A percentile compares a stretch with the other conserved stretches of the same genome.
These are phyloP conservation scores for Aspergillus sclerotialis DNA, from an alignment of 2,329 filamentous ascomycete species.

Conservation along the genomic window DNA sequence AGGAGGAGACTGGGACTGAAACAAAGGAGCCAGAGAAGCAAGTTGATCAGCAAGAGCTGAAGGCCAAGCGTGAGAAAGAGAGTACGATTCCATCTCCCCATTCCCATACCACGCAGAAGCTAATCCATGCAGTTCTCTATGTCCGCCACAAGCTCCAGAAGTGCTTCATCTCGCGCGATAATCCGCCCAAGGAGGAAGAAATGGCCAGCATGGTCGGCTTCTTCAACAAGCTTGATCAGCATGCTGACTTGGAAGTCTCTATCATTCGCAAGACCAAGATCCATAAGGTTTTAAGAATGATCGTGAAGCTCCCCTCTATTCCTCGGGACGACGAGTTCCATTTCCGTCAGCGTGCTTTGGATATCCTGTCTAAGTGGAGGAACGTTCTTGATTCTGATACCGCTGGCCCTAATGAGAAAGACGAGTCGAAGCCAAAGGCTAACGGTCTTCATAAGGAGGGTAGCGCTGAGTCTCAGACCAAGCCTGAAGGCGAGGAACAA, in stretches of 20 bases:
- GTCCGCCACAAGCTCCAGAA: conserved; percentile 92
- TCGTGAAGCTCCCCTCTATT: conserved; percentile 79
- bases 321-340: conserved; percentile 81
- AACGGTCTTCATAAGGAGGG: conserved; percentile 37
- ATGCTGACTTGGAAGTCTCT: conserved; percentile 72
- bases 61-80: conserved; percentile 53
- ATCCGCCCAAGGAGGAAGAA: conserved; percentile 71
- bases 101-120: neutral
- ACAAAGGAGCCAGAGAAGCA: conserved; percentile 46
- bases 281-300: conserved; percentile 94
- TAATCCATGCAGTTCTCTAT: conserved; percentile 62
- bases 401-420: conserved; percentile 25
- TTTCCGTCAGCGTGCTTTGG: conserved; percentile 77
- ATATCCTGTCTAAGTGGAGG: conserved; percentile 83
- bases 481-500: conserved; percentile 22
- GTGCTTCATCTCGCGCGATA: conserved; percentile 78
- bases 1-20: conserved; percentile 53
- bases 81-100: conserved; percentile 25
- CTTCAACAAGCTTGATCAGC: conserved; percentile 68
- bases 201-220: conserved; percentile 40
- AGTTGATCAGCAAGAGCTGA: conserved; percentile 48
- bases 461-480: conserved; percentile 23
- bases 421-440: conserved; percentile 40
- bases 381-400: conserved; percentile 63
- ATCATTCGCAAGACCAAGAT: conserved; percentile 93